phyloP scores from a whole-genome alignment of 371 early-diverging fungal species.

The Mucor saturninus region DNA sequence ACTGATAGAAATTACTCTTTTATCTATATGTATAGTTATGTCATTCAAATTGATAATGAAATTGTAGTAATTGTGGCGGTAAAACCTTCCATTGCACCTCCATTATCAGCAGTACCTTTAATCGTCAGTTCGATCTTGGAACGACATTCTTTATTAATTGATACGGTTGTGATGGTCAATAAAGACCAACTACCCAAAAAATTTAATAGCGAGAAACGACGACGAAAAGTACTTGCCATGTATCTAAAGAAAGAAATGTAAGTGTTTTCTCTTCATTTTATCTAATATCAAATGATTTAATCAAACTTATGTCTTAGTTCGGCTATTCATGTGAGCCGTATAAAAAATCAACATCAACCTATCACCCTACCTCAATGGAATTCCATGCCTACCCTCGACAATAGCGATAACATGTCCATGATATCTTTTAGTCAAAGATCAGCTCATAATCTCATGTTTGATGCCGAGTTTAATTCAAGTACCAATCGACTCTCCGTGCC shows the following conservation, averaged over 20 bases:
- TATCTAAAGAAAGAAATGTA: slow-evolving; percentile 34
- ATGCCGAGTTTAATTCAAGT: neutral
- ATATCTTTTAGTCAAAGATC: slow-evolving; percentile 19
- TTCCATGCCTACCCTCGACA: neutral
- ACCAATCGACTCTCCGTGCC: slow-evolving; percentile 2
- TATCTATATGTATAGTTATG: slow-evolving; percentile 29
- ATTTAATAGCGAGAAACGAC: slow-evolving; percentile 54
- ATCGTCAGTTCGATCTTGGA: slow-evolving; percentile 72
- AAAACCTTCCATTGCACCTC: slow-evolving; percentile 36
- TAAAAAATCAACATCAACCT: slow-evolving; percentile 43
- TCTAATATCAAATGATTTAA: neutral
- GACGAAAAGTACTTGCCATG: slow-evolving; percentile 45
- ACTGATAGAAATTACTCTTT: neutral
- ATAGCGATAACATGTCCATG: slow-evolving; percentile 35
- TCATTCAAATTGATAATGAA: slow-evolving; percentile 52
- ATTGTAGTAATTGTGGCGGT: slow-evolving; percentile 52
- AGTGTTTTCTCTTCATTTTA: neutral
- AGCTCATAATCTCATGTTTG: neutral
- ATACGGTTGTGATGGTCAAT: slow-evolving; percentile 68
- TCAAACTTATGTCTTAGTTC: slow-evolving; percentile 8
- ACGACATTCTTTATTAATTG: slow-evolving; percentile 70
- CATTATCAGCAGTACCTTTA: slow-evolving; percentile 51
- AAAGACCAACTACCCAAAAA: slow-evolving; percentile 64
- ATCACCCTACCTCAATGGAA: slow-evolving; percentile 37
- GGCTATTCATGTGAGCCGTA: slow-evolving; percentile 20